Conservation (phyloP, 352 stramenopile species). For the Pythium oligandrum region DNA sequence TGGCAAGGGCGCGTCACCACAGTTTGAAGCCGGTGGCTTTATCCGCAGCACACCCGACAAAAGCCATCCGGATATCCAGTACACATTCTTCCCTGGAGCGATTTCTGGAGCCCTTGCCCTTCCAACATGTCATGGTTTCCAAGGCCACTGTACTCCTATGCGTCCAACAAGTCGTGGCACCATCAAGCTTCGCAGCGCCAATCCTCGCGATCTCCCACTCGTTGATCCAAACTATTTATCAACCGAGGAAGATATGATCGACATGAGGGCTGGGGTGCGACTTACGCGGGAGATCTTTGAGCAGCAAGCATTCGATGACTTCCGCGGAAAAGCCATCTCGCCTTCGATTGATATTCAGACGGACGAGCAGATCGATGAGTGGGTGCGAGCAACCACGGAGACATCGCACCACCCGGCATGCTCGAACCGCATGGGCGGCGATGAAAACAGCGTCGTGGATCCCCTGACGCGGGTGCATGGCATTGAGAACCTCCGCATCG, state of each 20-base stretch:
- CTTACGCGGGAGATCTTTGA: constrained; percentile 86
- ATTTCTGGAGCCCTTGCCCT: constrained; percentile 65
- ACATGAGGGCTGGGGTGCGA: constrained; percentile 75
- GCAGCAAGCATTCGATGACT: constrained; percentile 81
- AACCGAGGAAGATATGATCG: constrained; percentile 69
- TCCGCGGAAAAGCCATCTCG: constrained; percentile 76
- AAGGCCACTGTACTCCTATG: constrained; percentile 88
- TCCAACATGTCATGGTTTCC: constrained; percentile 67
- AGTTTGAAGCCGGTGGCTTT: constrained; percentile 84
- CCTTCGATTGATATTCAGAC: constrained; percentile 51
- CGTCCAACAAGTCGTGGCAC: constrained; percentile 79
- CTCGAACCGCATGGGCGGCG: constrained; percentile 85
- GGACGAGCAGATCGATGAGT: constrained; percentile 78
- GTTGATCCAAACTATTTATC: constrained; percentile 88
- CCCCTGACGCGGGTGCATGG: constrained; percentile 81
- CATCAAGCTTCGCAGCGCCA: constrained; percentile 70
- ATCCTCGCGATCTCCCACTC: constrained; percentile 71
- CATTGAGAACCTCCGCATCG: constrained; percentile 83
- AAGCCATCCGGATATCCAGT: constrained; percentile 82
- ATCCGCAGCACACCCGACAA: constrained; percentile 77
- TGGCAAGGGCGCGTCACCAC: constrained; percentile 70
- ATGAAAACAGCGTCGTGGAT: constrained; percentile 89
- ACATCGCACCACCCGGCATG: constrained; percentile 88
- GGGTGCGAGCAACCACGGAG: constrained; percentile 77
- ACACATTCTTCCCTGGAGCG: constrained; percentile 84